phyloP scores from a whole-genome alignment of 805 yeast genomes.

The Kregervanrija pseudodelftensis region DNA sequence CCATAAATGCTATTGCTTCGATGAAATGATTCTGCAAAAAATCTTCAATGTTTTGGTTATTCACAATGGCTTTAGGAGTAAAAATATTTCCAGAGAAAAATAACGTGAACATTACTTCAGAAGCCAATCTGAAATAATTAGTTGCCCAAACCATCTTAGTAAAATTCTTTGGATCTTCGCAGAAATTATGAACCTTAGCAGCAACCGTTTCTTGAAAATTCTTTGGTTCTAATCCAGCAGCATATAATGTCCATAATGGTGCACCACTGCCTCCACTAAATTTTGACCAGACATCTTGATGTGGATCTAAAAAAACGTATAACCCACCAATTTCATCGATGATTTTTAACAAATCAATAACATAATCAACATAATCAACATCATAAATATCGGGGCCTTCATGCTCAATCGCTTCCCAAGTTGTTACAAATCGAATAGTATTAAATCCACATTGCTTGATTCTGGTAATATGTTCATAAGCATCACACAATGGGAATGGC shows the following conservation, averaged over 20 bases:
- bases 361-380: constrained; percentile 63
- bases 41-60: constrained; percentile 72
- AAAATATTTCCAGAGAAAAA: constrained; percentile 73
- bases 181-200: constrained; percentile 64
- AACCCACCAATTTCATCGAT: constrained; percentile 61
- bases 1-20: constrained; percentile 42
- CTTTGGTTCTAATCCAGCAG: constrained; percentile 81
- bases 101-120: constrained; percentile 75
- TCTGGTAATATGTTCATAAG: constrained; percentile 58
- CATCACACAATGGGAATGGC: constrained; percentile 73
- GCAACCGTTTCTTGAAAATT: constrained; percentile 70
- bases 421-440: constrained; percentile 63
- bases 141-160: constrained; percentile 94
- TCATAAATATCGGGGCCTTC: constrained; percentile 81
- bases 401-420: constrained; percentile 94
- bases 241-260: constrained; percentile 86
- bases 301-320: constrained; percentile 79
- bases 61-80: constrained; percentile 68
- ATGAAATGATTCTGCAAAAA: constrained; percentile 62
- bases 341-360: constrained; percentile 52
- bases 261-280: constrained; percentile 90
- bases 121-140: constrained; percentile 69
- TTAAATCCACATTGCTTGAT: constrained; percentile 80
- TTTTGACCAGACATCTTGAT: constrained; percentile 93
- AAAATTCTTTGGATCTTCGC: constrained; percentile 38